Conservation (phyloP, 2,329 filamentous ascomycete species). For the Epichloe bromicola region DNA sequence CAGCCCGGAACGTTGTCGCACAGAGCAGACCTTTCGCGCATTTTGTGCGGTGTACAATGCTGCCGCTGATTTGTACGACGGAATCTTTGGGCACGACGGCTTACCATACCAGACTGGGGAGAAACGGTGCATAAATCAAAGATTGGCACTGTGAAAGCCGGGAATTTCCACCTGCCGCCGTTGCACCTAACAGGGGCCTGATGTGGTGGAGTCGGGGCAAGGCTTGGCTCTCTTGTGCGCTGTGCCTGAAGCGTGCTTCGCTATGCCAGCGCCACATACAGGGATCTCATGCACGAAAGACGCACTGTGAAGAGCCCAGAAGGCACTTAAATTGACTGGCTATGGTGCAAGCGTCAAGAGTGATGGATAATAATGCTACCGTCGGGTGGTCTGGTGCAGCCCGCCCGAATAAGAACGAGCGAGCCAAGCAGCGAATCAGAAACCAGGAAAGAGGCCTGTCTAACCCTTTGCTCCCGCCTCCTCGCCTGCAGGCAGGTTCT, state of each 20-base stretch:
- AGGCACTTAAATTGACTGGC: not conserved
- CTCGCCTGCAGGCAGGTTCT: not conserved
- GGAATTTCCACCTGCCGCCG: not conserved
- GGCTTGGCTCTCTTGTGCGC: not conserved
- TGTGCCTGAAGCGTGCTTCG: conserved; percentile 1
- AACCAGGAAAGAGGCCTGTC: not conserved
- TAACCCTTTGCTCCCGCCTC: not conserved
- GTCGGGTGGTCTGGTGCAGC: not conserved
- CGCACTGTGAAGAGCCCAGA: conserved; percentile 7
- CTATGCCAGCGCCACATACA: not conserved
- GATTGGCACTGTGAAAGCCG: not conserved
- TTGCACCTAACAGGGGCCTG: not conserved
- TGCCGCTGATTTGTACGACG: not conserved
- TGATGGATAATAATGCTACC: conserved; percentile 1
- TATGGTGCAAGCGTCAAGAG: not conserved
- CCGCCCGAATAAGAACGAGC: not conserved
- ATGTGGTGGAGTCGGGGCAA: not conserved
- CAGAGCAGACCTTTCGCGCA: not conserved
- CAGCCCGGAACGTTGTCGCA: not conserved
- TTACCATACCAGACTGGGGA: too few species aligned
- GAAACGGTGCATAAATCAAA: not conserved
- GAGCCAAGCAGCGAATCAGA: conserved; percentile 1
- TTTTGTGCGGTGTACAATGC: not conserved
- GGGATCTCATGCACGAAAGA: not conserved
- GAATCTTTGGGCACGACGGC: not conserved